Evolutionary conservation across 2,329 filamentous ascomycete species (phyloP).

Genomic region (Ophiostoma triangulosporum): DNA sequence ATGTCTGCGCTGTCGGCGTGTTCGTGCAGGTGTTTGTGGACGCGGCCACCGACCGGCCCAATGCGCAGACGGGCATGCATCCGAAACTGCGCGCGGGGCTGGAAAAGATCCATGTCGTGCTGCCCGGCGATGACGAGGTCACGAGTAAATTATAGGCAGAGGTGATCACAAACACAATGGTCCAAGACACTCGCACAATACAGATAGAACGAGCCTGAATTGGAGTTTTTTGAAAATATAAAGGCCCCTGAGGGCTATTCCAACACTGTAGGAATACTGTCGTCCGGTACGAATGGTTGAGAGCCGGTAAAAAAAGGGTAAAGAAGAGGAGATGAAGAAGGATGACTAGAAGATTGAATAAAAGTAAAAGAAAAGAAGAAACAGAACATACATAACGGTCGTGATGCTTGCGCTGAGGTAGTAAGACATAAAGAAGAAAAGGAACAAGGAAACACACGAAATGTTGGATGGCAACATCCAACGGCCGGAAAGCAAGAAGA

Average conservation of each 20-base stretch:
- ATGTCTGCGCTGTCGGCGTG: slow-evolving; percentile 71
- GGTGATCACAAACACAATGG: not conserved
- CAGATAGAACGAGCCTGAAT: no score
- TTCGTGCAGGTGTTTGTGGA: slow-evolving; percentile 87
- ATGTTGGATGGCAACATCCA: not conserved
- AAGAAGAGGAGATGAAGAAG: not conserved
- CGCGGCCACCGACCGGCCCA: slow-evolving; percentile 54
- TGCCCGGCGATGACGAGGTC: slow-evolving; percentile 8
- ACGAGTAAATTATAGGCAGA: not conserved
- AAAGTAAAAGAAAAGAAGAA: not conserved
- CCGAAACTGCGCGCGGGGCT: slow-evolving; percentile 43
- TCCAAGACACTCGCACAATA: no score
- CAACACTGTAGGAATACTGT: slow-evolving; percentile 1
- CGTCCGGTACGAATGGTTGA: not conserved
- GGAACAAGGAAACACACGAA: not conserved
- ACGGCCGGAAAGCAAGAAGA: not conserved
- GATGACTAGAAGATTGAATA: not conserved
- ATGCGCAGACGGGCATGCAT: slow-evolving; percentile 45
- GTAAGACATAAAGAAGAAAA: not conserved
- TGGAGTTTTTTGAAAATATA: no score
- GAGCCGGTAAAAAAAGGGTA: not conserved
- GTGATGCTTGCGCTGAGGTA: slow-evolving; percentile 7
- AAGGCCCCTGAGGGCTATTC: slow-evolving; percentile 6
- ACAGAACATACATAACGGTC: slow-evolving; percentile 9
- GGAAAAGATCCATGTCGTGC: slow-evolving; percentile 34